phyloP scores from a whole-genome alignment of 768 basidiomycete species.

The Russula ochroleuca region DNA sequence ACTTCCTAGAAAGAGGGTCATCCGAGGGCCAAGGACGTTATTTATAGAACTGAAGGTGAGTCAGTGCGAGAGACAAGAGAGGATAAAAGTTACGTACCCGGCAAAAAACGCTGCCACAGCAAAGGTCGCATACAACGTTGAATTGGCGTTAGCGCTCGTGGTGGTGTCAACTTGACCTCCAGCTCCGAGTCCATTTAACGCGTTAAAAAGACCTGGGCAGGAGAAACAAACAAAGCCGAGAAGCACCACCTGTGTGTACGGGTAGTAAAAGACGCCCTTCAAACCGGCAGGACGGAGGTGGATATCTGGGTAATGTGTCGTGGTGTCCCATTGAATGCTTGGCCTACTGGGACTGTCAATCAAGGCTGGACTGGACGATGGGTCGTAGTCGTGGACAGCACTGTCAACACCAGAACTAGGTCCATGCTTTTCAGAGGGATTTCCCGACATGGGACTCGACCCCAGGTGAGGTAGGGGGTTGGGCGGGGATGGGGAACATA shows the following conservation, averaged over 20 bases:
- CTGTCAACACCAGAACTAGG: background rate
- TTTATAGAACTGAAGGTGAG: conserved; percentile 56
- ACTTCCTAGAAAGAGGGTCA: conserved; percentile 71
- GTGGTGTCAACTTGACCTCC: conserved; percentile 67
- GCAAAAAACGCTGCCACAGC: conserved; percentile 61
- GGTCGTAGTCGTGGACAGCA: background rate
- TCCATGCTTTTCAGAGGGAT: conserved; percentile 10
- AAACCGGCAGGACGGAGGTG: conserved; percentile 49
- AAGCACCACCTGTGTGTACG: conserved; percentile 54
- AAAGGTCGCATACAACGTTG: conserved; percentile 63
- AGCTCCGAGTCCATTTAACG: conserved; percentile 73
- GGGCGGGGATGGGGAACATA: background rate
- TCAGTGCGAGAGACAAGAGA: background rate
- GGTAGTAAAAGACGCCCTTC: conserved; percentile 55
- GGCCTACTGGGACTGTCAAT: background rate
- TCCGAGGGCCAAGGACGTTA: conserved; percentile 71
- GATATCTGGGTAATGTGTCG: conserved; percentile 27
- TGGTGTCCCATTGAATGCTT: conserved; percentile 10
- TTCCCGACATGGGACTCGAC: conserved; percentile 18
- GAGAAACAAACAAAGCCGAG: conserved; percentile 65
- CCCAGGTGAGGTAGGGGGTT: conserved; percentile 1
- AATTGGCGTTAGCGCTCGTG: conserved; percentile 65
- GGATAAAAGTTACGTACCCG: conserved; percentile 46
- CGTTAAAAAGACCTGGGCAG: conserved; percentile 68
- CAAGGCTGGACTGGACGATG: background rate